Conservation (phyloP, 2,329 filamentous ascomycete genomes). For the Monosporascus sp. region DNA sequence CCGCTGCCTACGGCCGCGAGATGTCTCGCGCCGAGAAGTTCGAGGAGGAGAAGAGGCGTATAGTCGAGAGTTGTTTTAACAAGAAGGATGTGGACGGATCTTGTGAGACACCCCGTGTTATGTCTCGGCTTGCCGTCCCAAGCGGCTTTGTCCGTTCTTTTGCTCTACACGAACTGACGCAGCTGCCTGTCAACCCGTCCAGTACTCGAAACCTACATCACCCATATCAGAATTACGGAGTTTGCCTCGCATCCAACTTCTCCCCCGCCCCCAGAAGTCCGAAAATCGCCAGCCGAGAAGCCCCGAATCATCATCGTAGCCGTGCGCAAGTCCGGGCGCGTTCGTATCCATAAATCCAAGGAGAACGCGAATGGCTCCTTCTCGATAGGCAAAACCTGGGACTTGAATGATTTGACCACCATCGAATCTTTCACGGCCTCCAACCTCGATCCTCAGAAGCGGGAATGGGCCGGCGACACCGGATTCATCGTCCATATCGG, state of each 20-base stretch:
- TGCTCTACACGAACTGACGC: conserved; percentile 11
- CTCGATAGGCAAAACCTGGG: conserved; percentile 98
- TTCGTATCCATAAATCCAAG: conserved; percentile 93
- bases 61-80: conserved; percentile 89
- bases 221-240: conserved; percentile 87
- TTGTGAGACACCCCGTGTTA: conserved; percentile 48
- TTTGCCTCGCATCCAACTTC: conserved; percentile 76
- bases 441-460: conserved; percentile 49
- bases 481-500: conserved; percentile 86
- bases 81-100: conserved; percentile 86
- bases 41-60: conserved; percentile 93
- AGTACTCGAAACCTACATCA: conserved; percentile 95
- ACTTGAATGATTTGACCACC: conserved; percentile 78
- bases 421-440: conserved; percentile 77
- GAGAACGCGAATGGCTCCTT: conserved; percentile 93
- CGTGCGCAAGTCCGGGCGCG: conserved; percentile 84
- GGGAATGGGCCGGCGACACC: conserved; percentile 74
- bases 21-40: conserved; percentile 69
- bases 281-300: conserved; percentile 70
- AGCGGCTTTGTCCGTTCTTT: conserved; percentile 4
- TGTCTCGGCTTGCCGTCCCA: not conserved
- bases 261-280: conserved; percentile 76
- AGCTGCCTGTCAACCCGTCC: conserved; percentile 7
- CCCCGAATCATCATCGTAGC: conserved; percentile 87
- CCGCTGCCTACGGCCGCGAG: conserved; percentile 29